Evolutionary conservation across 768 basidiomycete genomes (phyloP).

Genomic region (Lactifluus piperatus): DNA sequence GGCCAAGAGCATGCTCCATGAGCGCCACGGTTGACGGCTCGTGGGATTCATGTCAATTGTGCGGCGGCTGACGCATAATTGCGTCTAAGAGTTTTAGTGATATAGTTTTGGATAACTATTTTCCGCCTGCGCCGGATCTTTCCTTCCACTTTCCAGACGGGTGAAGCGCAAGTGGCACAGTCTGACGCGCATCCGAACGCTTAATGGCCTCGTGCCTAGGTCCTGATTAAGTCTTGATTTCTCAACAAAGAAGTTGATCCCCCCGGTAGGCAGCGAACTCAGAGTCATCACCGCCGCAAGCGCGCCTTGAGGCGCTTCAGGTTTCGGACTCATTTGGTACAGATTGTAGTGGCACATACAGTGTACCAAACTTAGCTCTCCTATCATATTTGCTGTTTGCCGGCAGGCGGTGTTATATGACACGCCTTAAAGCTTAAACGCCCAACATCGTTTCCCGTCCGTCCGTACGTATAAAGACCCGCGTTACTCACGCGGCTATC

Average conservation of each 20-base stretch:
- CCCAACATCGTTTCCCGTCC: slow-evolving; percentile 3
- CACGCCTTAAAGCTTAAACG: slow-evolving; percentile 11
- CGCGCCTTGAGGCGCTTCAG: not conserved
- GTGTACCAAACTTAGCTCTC: not conserved
- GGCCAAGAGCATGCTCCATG: not conserved
- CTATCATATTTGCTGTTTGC: not conserved
- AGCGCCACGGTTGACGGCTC: not conserved
- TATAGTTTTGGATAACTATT: not conserved
- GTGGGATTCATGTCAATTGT: not conserved
- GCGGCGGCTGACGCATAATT: not conserved
- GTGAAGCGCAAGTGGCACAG: not conserved
- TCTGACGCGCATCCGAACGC: no score
- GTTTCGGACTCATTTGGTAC: not conserved
- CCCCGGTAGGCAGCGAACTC: not conserved
- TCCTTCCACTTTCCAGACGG: not conserved
- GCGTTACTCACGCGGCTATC: not conserved
- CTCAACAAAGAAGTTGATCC: not conserved
- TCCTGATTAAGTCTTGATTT: not conserved
- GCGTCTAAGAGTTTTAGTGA: not conserved
- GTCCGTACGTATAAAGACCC: slow-evolving; percentile 4
- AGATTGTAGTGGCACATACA: not conserved
- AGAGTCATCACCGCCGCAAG: not conserved
- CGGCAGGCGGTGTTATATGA: slow-evolving; percentile 3
- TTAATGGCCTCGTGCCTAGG: not conserved
- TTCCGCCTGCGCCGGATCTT: slow-evolving; percentile 7